Evolutionary conservation across 805 yeast genomes (phyloP).

Genomic region (Wilhelminamyces savonicus): DNA sequence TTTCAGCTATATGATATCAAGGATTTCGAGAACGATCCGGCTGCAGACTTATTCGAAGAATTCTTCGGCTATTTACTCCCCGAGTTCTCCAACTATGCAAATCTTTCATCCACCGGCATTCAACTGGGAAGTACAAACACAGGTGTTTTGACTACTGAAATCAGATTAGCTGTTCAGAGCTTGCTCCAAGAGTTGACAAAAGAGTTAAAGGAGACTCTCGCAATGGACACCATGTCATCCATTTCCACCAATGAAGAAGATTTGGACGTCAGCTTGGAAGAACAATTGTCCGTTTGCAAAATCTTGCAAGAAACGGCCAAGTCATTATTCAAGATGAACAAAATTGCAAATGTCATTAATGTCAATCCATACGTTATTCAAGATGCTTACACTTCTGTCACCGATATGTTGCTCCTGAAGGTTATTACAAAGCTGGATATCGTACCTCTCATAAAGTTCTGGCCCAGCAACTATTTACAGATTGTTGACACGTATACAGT

Average conservation of each 20-base stretch:
- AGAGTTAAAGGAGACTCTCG: conserved; percentile 10
- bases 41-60: conserved; percentile 7
- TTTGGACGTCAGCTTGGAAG: conserved; percentile 6
- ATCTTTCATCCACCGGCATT: too few relatives aligned
- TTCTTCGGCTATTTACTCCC: conserved; percentile 8
- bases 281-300: conserved; percentile 11
- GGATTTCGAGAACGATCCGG: neutral
- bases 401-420: conserved; percentile 12
- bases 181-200: conserved; percentile 17
- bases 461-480: conserved; percentile 15
- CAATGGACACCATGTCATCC: conserved; percentile 6
- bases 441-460: conserved; percentile 9
- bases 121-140: too few relatives aligned
- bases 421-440: conserved; percentile 17
- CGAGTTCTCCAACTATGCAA: conserved; percentile 5
- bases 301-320: conserved; percentile 8
- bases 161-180: conserved; percentile 18
- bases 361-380: conserved; percentile 14
- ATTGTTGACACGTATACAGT: conserved; percentile 6
- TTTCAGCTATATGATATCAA: conserved; percentile 9
- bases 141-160: conserved; percentile 13
- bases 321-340: conserved; percentile 17
- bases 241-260: conserved; percentile 6
- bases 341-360: conserved; percentile 19
- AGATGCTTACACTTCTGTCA: conserved; percentile 5